phyloP scores from a whole-genome alignment of 345 rosid genomes.

The Acer negundo region DNA sequence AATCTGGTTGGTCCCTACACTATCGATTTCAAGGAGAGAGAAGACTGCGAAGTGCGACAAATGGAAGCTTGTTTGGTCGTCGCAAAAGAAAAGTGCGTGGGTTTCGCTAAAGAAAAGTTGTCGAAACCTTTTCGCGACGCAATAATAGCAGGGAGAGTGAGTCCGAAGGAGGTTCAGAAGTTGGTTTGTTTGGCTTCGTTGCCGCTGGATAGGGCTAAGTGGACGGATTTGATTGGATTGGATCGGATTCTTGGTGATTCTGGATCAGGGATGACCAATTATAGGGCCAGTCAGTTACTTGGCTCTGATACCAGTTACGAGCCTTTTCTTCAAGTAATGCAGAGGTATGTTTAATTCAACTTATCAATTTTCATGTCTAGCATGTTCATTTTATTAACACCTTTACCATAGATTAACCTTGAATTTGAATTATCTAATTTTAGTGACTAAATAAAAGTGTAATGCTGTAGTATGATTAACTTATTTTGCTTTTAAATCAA shows the following conservation, averaged over 20 bases:
- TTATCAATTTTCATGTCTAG: neutral
- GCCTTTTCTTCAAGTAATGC: neutral
- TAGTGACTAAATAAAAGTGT: neutral
- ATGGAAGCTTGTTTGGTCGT: conserved; percentile 62
- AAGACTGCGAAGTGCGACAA: conserved; percentile 75
- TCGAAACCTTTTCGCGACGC: conserved; percentile 59
- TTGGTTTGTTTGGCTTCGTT: conserved; percentile 46
- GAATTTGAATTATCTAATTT: neutral
- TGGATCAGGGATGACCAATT: conserved; percentile 31
- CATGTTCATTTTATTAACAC: neutral
- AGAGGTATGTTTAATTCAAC: conserved; percentile 6
- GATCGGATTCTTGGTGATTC: conserved; percentile 21
- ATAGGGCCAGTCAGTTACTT: conserved; percentile 50
- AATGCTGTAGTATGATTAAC: neutral
- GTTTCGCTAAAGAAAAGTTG: conserved; percentile 64
- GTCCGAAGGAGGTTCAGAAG: conserved; percentile 31
- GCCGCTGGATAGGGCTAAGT: conserved; percentile 41
- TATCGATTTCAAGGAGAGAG: conserved; percentile 57
- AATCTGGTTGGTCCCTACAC: conserved; percentile 32
- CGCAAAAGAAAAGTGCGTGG: conserved; percentile 64
- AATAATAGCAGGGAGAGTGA: conserved; percentile 45
- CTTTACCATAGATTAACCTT: neutral
- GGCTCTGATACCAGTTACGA: conserved; percentile 11
- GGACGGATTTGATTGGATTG: conserved; percentile 33
- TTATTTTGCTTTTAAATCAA: neutral